Percentiles rank a stretch among this genome's conserved stretches.
These are phyloP conservation scores for Phaeosphaeria sp. DNA, from an alignment of 2,329 filamentous ascomycete species.

Conservation along the genomic window DNA sequence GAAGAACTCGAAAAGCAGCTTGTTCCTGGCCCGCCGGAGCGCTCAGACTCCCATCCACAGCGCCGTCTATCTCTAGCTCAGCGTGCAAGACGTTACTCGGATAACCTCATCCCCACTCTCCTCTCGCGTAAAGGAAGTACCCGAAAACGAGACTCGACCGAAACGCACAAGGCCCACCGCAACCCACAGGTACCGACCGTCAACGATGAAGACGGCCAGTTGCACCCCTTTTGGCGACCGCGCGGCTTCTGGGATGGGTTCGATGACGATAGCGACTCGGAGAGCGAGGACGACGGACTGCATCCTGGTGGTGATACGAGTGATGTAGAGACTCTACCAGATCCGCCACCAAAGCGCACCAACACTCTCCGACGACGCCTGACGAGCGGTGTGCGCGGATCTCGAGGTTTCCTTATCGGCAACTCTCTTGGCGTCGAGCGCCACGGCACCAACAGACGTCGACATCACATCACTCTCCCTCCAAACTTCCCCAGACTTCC, in stretches of 20 bases:
- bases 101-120: slow-evolving; percentile 52
- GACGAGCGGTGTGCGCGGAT: slow-evolving; percentile 49
- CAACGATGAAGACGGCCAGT: slow-evolving; percentile 51
- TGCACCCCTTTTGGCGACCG: slow-evolving; percentile 69
- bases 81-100: slow-evolving; percentile 55
- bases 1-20: slow-evolving; percentile 55
- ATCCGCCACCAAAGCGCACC: slow-evolving; percentile 23
- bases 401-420: slow-evolving; percentile 58
- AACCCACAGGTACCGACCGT: slow-evolving; percentile 37
- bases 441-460: slow-evolving; percentile 43
- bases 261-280: slow-evolving; percentile 48
- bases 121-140: slow-evolving; percentile 41
- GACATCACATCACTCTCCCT: slow-evolving; percentile 36
- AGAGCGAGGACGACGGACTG: slow-evolving; percentile 45
- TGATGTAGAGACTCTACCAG: slow-evolving; percentile 40
- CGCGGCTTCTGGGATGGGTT: slow-evolving; percentile 69
- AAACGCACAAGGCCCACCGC: slow-evolving; percentile 22
- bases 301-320: slow-evolving; percentile 57
- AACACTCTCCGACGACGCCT: slow-evolving; percentile 36
- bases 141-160: slow-evolving; percentile 29
- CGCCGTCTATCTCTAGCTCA: slow-evolving; percentile 52
- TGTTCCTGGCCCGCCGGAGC: slow-evolving; percentile 35
- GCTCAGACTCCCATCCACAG: slow-evolving; percentile 43
- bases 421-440: slow-evolving; percentile 65
- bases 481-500: slow-evolving; percentile 21